A percentile compares a stretch with the other conserved stretches of the same genome.
These are phyloP conservation scores for Speleostelium caveatum DNA, from an alignment of 78 protist genomes.

Conservation along the genomic window DNA sequence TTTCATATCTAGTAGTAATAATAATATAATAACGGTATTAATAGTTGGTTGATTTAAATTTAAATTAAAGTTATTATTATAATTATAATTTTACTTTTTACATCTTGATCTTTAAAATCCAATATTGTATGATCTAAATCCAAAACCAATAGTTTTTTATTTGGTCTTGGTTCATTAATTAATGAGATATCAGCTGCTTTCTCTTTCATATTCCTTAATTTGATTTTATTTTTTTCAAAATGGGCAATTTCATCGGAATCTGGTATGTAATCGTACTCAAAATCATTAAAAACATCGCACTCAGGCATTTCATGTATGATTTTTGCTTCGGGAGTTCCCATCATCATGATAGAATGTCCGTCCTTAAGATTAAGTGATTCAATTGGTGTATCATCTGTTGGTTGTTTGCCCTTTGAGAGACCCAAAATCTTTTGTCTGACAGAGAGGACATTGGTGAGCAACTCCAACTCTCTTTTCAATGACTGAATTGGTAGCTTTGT, in stretches of 20 bases:
- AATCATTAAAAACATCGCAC: slow-evolving; percentile 47
- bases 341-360: slow-evolving; percentile 56
- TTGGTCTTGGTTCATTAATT: slow-evolving; percentile 59
- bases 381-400: slow-evolving; percentile 43
- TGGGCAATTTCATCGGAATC: slow-evolving; percentile 74
- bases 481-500: slow-evolving; percentile 19
- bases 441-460: slow-evolving; percentile 55
- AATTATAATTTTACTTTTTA: slow-evolving; percentile 17
- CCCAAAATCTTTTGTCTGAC: slow-evolving; percentile 77
- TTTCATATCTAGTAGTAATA: slow-evolving; percentile 54
- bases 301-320: slow-evolving; percentile 1
- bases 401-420: slow-evolving; percentile 60
- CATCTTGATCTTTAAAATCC: slow-evolving; percentile 80
- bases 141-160: slow-evolving; percentile 65
- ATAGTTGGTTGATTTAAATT: not conserved
- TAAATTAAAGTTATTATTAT: not conserved
- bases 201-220: not conserved
- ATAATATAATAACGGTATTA: not conserved
- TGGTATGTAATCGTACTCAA: slow-evolving; percentile 75
- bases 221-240: slow-evolving; percentile 44
- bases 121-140: slow-evolving; percentile 77
- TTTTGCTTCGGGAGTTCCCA: slow-evolving; percentile 73
- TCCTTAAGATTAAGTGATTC: slow-evolving; percentile 7
- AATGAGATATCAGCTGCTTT: slow-evolving; percentile 43
- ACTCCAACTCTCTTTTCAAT: slow-evolving; percentile 52